Conservation (phyloP, 257 asterid genomes). For the Cynanchum wilfordii region DNA sequence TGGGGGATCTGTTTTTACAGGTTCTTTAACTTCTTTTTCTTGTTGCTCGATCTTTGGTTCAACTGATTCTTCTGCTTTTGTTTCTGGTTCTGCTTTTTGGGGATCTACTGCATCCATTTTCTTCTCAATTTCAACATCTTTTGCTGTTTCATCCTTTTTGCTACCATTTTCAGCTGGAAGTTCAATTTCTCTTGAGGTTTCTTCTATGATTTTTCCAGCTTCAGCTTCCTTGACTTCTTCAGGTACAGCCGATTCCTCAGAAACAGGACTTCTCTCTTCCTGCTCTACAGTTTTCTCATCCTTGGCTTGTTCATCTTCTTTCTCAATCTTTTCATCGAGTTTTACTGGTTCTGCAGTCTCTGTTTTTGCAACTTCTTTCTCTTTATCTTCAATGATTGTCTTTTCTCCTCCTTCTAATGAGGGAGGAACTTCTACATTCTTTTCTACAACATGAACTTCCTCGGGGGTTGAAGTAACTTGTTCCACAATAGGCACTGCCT, state of each 20-base stretch:
- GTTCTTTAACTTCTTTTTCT: constrained; percentile 28
- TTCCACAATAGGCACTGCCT: constrained; percentile 18
- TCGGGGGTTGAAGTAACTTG: constrained; percentile 17
- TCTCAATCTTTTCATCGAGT: constrained; percentile 25
- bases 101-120: constrained; percentile 27
- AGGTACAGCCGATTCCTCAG: constrained; percentile 10
- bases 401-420: constrained; percentile 18
- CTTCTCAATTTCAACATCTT: constrained; percentile 30
- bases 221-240: constrained; percentile 18
- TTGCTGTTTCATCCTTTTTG: constrained; percentile 16
- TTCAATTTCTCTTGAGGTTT: constrained; percentile 33
- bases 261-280: not conserved
- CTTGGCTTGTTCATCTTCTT: constrained; percentile 14
- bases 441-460: constrained; percentile 20
- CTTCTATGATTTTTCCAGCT: constrained; percentile 25
- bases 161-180: constrained; percentile 25
- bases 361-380: constrained; percentile 20
- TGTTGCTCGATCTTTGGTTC: constrained; percentile 23
- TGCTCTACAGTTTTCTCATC: constrained; percentile 20
- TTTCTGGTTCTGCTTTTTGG: constrained; percentile 22
- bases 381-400: constrained; percentile 17
- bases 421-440: constrained; percentile 17
- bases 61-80: constrained; percentile 24
- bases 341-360: constrained; percentile 14
- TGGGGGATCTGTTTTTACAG: constrained; percentile 22